Evolutionary conservation across 306 rosid genomes (phyloP), one percentile per base, ranked within the genome.

Genomic region (Medicago arabica): DNA sequence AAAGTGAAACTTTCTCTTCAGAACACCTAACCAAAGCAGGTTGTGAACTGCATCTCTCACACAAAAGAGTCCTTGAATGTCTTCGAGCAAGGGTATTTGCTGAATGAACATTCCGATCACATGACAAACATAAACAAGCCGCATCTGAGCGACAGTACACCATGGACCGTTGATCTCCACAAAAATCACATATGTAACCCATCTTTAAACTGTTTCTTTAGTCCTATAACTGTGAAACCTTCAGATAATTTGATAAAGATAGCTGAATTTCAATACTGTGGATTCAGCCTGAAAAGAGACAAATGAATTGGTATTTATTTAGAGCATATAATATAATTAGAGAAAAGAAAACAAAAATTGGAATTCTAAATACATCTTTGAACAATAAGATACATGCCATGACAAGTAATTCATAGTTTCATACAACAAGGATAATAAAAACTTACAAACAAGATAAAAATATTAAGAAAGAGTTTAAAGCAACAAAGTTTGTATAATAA

Each of bases 91-190:
- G 85, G 34, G 97, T 94, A 80, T 96, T 96, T 19, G 99, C 99
- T 6, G 98, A 92, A 81, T 96, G 99, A 74, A 96, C 98, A 79
- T 83, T 89, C 15, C 99, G 89, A 79, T 96, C 99, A 19, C 99
- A 96, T 1, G 97, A 92, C 72, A 96, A 86, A 79, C 99, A 96
- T 67, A 96, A 87, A 83, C 92, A 91, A 1, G 99, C 99, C 8
- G 91, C 87, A 86, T 96, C 99, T 1, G 98, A 90, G 25, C 97
- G 98, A 79, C 99, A 96, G 85, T 90, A 88, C 49, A 96, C 99
- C 96, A 89, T 69, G 34, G 99, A 84, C 88, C 97, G 85, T 78
- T 92, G 97, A 8, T 89, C 90, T 53, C 90, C 96, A 36, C 99
- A 96, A 85, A 89, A 92, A 60, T 92, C 98, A 57, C 99, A 96